Conservation (phyloP, 331 rosid species). For the Phaseolus coccineus region DNA sequence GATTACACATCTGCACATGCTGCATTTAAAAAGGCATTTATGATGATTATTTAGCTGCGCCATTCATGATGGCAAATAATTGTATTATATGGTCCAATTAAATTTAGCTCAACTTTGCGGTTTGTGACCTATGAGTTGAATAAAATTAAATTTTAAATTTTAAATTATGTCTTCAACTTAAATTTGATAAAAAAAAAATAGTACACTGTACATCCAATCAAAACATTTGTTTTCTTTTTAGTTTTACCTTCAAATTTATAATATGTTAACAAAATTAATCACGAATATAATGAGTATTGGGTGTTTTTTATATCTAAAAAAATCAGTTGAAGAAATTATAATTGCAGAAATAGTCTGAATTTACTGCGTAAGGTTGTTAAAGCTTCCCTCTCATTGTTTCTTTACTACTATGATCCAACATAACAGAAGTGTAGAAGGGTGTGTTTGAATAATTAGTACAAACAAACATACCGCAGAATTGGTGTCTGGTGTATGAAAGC, state of each 20-base stretch:
- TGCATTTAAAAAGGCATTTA: constrained; percentile 8
- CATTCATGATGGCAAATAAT: neutral
- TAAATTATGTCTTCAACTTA: neutral
- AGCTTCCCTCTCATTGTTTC: too few relatives aligned
- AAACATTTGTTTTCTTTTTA: too few relatives aligned
- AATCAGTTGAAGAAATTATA: neutral
- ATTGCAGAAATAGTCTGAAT: neutral
- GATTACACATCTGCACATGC: neutral
- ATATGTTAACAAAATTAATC: too few relatives aligned
- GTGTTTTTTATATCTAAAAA: neutral
- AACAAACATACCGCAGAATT: neutral
- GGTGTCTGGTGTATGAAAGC: neutral
- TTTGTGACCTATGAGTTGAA: neutral
- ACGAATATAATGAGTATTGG: too few relatives aligned
- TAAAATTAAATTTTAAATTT: neutral
- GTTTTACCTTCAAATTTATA: too few relatives aligned
- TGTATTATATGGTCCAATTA: neutral
- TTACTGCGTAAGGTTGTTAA: neutral
- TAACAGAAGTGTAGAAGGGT: neutral
- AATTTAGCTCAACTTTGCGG: neutral
- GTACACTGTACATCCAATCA: neutral
- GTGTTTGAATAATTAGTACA: neutral
- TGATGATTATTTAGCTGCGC: neutral
- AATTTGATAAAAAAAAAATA: neutral
- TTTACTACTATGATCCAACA: neutral